Evolutionary conservation across 176 grass and related monocot genomes (phyloP), one percentile per base, ranked within the genome.

Genomic region (Echinochloa phyllopogon): DNA sequence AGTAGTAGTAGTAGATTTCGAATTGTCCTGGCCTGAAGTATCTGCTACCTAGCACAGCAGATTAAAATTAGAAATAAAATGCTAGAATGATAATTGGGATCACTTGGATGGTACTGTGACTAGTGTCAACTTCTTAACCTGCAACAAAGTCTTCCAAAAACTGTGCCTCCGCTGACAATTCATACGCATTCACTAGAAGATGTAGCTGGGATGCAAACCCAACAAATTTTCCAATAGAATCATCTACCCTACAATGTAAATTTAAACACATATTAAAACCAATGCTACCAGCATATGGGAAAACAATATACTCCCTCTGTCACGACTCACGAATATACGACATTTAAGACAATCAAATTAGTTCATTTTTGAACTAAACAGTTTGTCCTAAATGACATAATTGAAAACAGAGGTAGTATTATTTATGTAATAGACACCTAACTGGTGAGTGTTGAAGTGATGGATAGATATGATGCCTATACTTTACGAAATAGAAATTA

Each of bases 71-170:
- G 84, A 78, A 87, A 95, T 4, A 83, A 81, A 90, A 76, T 16
- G 16, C 75, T 76, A 39, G 43, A 69, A 61, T 37, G 12, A 62
- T 83, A 69, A 65, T 25, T 60, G 56, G 47, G 59, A 15, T 75
- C 10, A 25, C 47, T 47, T 86, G 18, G 27, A 84, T 72, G 6
- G 71, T 64, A 82, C 52, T 48, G 3, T 51, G 24, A 65, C 14
- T 65, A 76, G 40, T 63, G 70, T 43, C 67, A 84, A 90, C 71
- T 74, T 84, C 83, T 89, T 84, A 88, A 98, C 96, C 95, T 98
- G 93, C 67, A 80, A 90, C 83, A 80, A 94, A 98, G 58, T 98
- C 96, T 90, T 98, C 96, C 77, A 98, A 62, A 92, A 98, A 98
- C 20, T 98, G 93, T 10, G 96, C 96, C 47, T 81, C 87, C 59